A percentile compares a stretch with the other conserved stretches of the same genome.
phyloP scores from a whole-genome alignment of 2,329 filamentous ascomycete species.

The Colletotrichum incanum region DNA sequence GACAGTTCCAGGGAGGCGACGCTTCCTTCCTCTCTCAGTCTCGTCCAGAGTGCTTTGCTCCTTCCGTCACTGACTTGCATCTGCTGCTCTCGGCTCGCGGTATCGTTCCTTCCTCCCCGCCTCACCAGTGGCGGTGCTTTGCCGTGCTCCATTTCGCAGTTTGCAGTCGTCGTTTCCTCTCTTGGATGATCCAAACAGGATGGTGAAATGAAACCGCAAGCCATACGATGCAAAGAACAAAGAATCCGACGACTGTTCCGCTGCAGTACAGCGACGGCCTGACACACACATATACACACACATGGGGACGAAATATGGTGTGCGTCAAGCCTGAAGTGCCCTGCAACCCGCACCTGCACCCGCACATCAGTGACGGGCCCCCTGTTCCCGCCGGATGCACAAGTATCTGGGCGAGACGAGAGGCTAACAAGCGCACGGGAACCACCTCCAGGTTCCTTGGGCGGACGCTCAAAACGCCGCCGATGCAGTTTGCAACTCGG shows the following conservation, averaged over 20 bases:
- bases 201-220: background rate
- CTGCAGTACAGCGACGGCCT: background rate
- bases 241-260: background rate
- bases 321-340: slow-evolving; percentile 13
- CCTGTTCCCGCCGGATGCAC: slow-evolving; percentile 31
- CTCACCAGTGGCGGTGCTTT: background rate
- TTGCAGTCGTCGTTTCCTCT: background rate
- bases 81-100: background rate
- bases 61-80: slow-evolving; percentile 14
- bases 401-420: slow-evolving; percentile 16
- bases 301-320: slow-evolving; percentile 17
- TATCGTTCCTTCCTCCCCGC: background rate
- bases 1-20: slow-evolving; percentile 13
- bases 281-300: background rate
- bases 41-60: background rate
- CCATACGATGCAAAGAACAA: slow-evolving; percentile 1
- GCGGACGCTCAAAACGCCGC: slow-evolving; percentile 3
- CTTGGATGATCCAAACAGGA: background rate
- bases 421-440: slow-evolving; percentile 38
- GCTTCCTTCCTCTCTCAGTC: slow-evolving; percentile 22
- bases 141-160: background rate
- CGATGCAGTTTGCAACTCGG: background rate
- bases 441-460: slow-evolving; percentile 8
- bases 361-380: slow-evolving; percentile 14
- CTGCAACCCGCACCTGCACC: background rate